Evolutionary conservation across 75 land plant genomes (phyloP), one percentile per base, ranked within the genome.

Genomic region (Selaginella moellendorffii): DNA sequence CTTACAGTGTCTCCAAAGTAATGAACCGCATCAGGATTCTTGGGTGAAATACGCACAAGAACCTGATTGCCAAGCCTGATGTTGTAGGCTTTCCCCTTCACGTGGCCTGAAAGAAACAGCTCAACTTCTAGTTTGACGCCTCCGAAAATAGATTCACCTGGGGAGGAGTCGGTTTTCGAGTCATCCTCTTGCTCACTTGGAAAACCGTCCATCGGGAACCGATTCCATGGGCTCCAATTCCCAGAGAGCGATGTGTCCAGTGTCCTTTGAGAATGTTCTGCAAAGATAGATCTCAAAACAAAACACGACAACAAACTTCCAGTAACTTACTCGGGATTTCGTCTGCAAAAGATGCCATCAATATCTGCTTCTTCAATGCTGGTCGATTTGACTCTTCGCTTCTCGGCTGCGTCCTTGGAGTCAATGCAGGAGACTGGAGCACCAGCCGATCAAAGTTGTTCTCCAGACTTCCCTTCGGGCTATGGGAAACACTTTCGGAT

Each of bases 61-160:
- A 93, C 79, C 76, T 89, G 77, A 56, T 89, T 87, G 77, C 88
- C 96, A 60, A 93, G 69, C 64, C 85, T 80, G 56, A 93, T 93
- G 65, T 93, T 93, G 62, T 93, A 93, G 25, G 98, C 83, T 26
- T 84, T 83, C 31, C 98, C 96, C 74, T 95, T 73, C 72, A 72
- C 61, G 69, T 81, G 81, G 63, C 78, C 71, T 66, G 46, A 36
- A 36, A 14, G 5, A 36, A 5, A 36, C 46, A 36, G 46, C 46
- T 5, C 14, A 36, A 36, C 14, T 36, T 36, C 5, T 36, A 36
- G 10, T 5, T 36, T 5, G 5, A 36, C n/a, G 59, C 8, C 5
- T 56, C 17, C 19, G n/a, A 2, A 56, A 21, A 21, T 5, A 21
- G 19, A 56, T 9, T 8, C 24, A 56, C 59, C 59, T 56, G 59